phyloP scores from a whole-genome alignment of 2,329 filamentous ascomycete genomes.

The Aspergillus alliaceus region DNA sequence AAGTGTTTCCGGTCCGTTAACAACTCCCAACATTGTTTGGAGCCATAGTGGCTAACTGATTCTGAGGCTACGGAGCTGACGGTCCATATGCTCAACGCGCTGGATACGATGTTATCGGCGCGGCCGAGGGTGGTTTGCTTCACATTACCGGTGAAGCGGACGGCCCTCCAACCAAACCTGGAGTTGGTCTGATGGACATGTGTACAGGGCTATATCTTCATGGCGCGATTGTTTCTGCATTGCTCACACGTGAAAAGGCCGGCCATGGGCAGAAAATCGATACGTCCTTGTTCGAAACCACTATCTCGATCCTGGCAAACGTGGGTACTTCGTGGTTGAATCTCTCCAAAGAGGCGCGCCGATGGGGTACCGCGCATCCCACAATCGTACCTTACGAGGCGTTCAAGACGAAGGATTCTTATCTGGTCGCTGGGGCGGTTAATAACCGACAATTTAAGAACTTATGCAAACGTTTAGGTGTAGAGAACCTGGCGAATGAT shows the following conservation, averaged over 20 bases:
- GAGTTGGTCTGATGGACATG: slow-evolving; percentile 48
- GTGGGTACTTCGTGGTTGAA: slow-evolving; percentile 44
- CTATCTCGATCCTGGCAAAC: slow-evolving; percentile 43
- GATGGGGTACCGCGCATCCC: slow-evolving; percentile 50
- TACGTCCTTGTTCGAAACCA: slow-evolving; percentile 47
- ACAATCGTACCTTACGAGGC: slow-evolving; percentile 51
- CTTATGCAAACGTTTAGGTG: slow-evolving; percentile 60
- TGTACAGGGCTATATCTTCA: slow-evolving; percentile 48
- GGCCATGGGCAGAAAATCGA: slow-evolving; percentile 47
- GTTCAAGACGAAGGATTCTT: slow-evolving; percentile 68
- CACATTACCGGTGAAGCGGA: slow-evolving; percentile 46
- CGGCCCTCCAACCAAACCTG: slow-evolving; percentile 42
- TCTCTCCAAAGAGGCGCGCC: slow-evolving; percentile 40
- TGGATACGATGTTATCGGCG: slow-evolving; percentile 50
- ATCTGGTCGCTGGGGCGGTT: slow-evolving; percentile 69
- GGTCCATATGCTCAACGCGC: slow-evolving; percentile 46
- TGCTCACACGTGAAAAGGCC: slow-evolving; percentile 38
- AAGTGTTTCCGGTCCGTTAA: slow-evolving; percentile 40
- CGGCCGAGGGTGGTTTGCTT: slow-evolving; percentile 45
- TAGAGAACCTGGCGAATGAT: slow-evolving; percentile 61
- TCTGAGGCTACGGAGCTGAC: slow-evolving; percentile 41
- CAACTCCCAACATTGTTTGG: too few relatives aligned
- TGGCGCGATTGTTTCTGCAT: slow-evolving; percentile 46
- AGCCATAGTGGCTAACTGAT: too few relatives aligned
- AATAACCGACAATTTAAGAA: slow-evolving; percentile 69